These are phyloP conservation scores for Effrenium voratum DNA, from an alignment of 73 alveolate genomes.

Conservation along the genomic window DNA sequence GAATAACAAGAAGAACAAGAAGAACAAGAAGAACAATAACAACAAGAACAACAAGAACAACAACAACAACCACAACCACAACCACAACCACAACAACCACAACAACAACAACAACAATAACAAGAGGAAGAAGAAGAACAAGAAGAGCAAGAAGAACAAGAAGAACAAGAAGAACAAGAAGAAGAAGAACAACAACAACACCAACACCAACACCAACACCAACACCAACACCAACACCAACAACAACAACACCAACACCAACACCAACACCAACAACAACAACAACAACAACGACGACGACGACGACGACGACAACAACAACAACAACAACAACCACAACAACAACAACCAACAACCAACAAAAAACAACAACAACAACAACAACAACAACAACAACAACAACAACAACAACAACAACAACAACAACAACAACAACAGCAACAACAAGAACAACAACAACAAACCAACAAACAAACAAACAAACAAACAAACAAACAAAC, in stretches of 20 bases:
- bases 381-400: no score
- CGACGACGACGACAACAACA: no score
- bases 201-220: neutral
- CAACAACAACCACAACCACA: neutral
- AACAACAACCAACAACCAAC: no score
- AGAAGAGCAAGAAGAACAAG: neutral
- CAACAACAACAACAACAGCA: neutral
- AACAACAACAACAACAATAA: neutral
- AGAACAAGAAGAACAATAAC: neutral
- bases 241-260: no score
- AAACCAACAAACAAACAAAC: neutral
- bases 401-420: neutral
- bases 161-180: neutral
- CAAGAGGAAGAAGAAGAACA: neutral
- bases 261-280: no score
- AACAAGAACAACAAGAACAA: neutral
- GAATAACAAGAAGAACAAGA: neutral
- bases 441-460: neutral
- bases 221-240: neutral
- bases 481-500: neutral
- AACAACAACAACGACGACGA: no score
- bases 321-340: no score
- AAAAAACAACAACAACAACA: no score
- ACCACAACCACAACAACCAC: neutral
- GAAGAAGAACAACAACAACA: neutral